Percentiles rank a stretch among this genome's conserved stretches.
Evolutionary conservation across 78 protist species (phyloP).

Genomic region (Dictyostelium purpureum): DNA sequence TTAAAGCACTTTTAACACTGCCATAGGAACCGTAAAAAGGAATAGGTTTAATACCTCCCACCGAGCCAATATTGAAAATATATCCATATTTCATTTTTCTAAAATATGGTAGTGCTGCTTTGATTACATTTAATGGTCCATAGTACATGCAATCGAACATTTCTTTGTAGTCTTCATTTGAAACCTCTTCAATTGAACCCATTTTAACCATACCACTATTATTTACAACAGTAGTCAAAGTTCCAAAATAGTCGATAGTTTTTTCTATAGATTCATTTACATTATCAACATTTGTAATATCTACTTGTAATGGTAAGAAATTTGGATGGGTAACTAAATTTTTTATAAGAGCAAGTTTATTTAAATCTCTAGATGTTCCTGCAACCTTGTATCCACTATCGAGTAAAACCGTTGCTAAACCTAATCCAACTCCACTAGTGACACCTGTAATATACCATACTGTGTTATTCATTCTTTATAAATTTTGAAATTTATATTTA

Average conservation of each 20-base stretch:
- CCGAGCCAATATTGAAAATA: slow-evolving; percentile 22
- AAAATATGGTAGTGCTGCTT: slow-evolving; percentile 3
- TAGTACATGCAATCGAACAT: slow-evolving; percentile 5
- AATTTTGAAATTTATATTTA: too few species aligned
- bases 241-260: slow-evolving; percentile 18
- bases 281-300: not conserved
- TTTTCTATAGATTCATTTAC: slow-evolving; percentile 7
- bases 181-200: not conserved
- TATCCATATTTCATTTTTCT: slow-evolving; percentile 2
- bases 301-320: slow-evolving; percentile 12
- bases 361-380: not conserved
- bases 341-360: too few species aligned
- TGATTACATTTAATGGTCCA: slow-evolving; percentile 16
- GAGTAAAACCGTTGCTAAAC: not conserved
- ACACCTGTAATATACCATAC: slow-evolving; percentile 16
- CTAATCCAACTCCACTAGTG: not conserved
- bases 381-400: not conserved
- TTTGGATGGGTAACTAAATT: too few species aligned
- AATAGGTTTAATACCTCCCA: not conserved
- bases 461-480: too few species aligned
- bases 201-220: not conserved
- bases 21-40: not conserved
- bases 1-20: slow-evolving; percentile 17
- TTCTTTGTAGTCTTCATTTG: not conserved
- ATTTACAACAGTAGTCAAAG: slow-evolving; percentile 4